Base-by-base conservation (phyloP, 257 asterid genomes). In the Nemophila menziesii region DNA sequence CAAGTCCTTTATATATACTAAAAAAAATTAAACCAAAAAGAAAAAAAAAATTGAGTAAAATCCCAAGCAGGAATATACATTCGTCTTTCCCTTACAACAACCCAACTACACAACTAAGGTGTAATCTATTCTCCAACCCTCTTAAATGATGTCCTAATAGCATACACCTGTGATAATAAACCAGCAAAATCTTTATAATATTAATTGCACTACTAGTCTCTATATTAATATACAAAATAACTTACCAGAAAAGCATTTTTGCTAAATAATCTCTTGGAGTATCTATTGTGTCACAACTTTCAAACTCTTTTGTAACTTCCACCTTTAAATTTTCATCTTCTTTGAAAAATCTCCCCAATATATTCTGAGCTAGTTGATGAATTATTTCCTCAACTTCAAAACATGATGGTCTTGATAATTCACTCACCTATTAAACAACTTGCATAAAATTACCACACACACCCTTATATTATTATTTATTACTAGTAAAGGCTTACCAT, bases 251-350 rank as follows among this genome's bases (percentile, higher is more conserved):
- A 54, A 90, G 96, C 42, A 90, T 73, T 73, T 81, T 85, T 21
- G 98, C 98, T 68, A 85, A 71, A 65, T 90, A 90, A 65, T 90
- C 96, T 49, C 98, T 74, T 37, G 96, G 69, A 22, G 94, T 76
- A 53, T 77, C 54, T 16, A 77, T 33, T 38, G 75, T 51, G 54
- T 76, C 75, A 22, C 60, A 53, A 21, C 42, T 75, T 29, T 62
- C 68, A 21, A 43, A 53, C 61, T 65, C 49, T 49, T 50, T 72
- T 14, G 58, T 33, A 37, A 64, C 62, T 47, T 66, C 69, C 33
- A 57, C 29, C 48, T 65, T 63, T 36, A 67, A 50, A 38, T 61
- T 69, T 26, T 46, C 77, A 23, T 84, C 92, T 8, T 84, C 94
- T 66, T 63, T 72, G 70, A 72, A 81, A 62, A 67, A 73, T 38